These are phyloP conservation scores for Cutaneotrichosporon spelunceum DNA, from an alignment of 1,284 basidiomycete species.

Conservation along the genomic window DNA sequence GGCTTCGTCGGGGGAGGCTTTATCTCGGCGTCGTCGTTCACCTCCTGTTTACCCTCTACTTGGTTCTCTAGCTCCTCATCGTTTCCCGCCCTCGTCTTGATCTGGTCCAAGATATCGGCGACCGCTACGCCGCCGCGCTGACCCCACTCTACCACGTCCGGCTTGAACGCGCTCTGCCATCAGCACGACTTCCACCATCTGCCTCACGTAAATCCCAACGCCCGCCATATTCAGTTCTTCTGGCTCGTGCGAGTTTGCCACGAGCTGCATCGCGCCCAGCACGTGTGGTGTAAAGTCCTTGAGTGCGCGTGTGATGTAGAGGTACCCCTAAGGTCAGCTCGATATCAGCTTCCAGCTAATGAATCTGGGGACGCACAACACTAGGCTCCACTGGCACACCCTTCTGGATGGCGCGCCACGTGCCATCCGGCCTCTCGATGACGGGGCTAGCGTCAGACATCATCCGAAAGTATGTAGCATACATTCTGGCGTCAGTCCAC, in stretches of 20 bases:
- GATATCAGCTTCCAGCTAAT: background rate
- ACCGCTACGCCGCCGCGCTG: slow-evolving; percentile 43
- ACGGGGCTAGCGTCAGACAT: slow-evolving; percentile 62
- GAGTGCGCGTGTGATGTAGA: slow-evolving; percentile 76
- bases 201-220: slow-evolving; percentile 64
- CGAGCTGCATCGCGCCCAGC: slow-evolving; percentile 73
- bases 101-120: slow-evolving; percentile 44
- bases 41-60: slow-evolving; percentile 8
- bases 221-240: slow-evolving; percentile 67
- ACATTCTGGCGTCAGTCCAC: slow-evolving; percentile 14
- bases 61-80: slow-evolving; percentile 4
- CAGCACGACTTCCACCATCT: background rate
- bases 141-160: slow-evolving; percentile 51
- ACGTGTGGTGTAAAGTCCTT: slow-evolving; percentile 70
- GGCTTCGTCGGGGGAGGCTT: background rate
- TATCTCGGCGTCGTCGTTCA: no score
- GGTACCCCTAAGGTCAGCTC: slow-evolving; percentile 58
- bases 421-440: slow-evolving; percentile 63
- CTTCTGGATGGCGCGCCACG: slow-evolving; percentile 77
- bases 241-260: slow-evolving; percentile 65
- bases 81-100: slow-evolving; percentile 21
- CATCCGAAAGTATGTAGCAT: background rate
- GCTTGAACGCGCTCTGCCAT: slow-evolving; percentile 48
- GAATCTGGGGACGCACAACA: slow-evolving; percentile 40
- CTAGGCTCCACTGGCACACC: slow-evolving; percentile 69